Base-by-base conservation (phyloP, 495 filamentous ascomycete genomes). In the Tuber melanosporum region DNA sequence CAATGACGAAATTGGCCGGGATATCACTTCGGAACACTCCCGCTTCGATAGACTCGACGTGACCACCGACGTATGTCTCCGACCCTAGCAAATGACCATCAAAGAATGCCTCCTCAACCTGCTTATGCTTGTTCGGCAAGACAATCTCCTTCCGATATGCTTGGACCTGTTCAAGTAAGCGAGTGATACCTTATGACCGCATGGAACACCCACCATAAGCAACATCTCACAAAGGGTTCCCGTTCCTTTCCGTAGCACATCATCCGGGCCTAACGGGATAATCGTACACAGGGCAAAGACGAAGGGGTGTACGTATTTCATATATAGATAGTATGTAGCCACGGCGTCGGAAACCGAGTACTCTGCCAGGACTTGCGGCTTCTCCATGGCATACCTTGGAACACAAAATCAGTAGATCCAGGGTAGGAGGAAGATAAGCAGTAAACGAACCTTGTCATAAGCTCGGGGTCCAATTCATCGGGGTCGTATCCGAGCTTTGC, bases 251-350 rank as follows among this genome's bases (percentile, higher is more conserved):
- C 95, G 88, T 79, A 98, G 82, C 4, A 94, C 93, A 83, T 98
- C 94, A 82, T 99, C 94, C 22, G 94, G 92, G 44, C 93, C 94
- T 2, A 99, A 87, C 0, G 95, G 95, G 84, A 99, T 88, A 85
- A 99, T 97, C 0, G 94, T 99, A 85, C 95, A 98, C 0, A 99
- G 87, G 0, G 95, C 97, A 87, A 98, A 99, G 84, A 99, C 95
- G 86, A 99, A 99, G 2, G 95, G 95, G 83, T 99, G 95, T 36
- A 99, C 93, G 85, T 99, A 99, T 92, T 99, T 99, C 95, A 98
- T 99, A 86, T 99, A 99, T 69, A 99, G 88, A 83, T 99, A 99
- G 84, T 98, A 99, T 3, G 95, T 99, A 4, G 95, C 95, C 32
- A 99, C 95, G 44, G 95, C 95, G 89, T 99, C 95, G 79, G 95